Percentiles rank a stretch among this genome's conserved stretches.
Evolutionary conservation across 2,329 filamentous ascomycete species (phyloP).

Genomic region (Phaeosphaeriaceae sp.): DNA sequence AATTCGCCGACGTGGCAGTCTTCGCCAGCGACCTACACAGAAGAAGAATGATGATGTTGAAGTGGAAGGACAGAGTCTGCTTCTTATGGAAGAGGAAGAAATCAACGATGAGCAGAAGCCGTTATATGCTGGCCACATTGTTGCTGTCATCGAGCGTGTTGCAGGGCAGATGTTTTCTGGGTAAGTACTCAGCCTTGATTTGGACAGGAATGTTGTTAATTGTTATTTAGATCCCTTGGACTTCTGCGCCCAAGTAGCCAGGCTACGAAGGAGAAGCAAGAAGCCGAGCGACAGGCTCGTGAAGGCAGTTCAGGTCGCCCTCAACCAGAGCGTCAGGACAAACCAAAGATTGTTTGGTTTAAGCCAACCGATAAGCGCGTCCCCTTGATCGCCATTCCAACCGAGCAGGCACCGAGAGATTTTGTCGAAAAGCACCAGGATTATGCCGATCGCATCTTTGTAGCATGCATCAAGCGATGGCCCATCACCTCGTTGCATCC

Average conservation of each 20-base stretch:
- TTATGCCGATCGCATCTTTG: constrained; percentile 96
- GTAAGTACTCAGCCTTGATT: constrained; percentile 20
- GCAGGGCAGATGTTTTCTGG: constrained; percentile 98
- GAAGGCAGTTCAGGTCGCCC: constrained; percentile 77
- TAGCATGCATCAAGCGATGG: constrained; percentile 99
- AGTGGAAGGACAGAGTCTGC: constrained; percentile 94
- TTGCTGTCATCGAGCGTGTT: constrained; percentile 95
- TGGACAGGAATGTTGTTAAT: constrained; percentile 13
- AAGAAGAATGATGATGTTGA: constrained; percentile 99
- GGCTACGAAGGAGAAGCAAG: constrained; percentile 99
- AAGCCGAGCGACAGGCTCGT: constrained; percentile 90
- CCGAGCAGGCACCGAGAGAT: constrained; percentile 94
- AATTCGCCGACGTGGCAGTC: constrained; percentile 88
- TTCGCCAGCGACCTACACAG: constrained; percentile 94
- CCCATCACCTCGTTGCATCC: constrained; percentile 99
- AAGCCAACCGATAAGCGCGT: constrained; percentile 99
- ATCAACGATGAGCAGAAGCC: constrained; percentile 99
- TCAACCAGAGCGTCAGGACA: constrained; percentile 87
- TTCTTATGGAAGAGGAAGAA: constrained; percentile 97
- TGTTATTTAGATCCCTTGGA: constrained; percentile 72
- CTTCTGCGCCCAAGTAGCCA: constrained; percentile 95
- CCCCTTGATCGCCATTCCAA: constrained; percentile 95
- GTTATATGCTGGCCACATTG: constrained; percentile 93
- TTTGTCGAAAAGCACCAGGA: constrained; percentile 99
- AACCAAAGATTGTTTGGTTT: constrained; percentile 99